Evolutionary conservation across 768 basidiomycete genomes (phyloP), one percentile per base, ranked within the genome.

Genomic region (Rhodosporidiobolus odoratus): DNA sequence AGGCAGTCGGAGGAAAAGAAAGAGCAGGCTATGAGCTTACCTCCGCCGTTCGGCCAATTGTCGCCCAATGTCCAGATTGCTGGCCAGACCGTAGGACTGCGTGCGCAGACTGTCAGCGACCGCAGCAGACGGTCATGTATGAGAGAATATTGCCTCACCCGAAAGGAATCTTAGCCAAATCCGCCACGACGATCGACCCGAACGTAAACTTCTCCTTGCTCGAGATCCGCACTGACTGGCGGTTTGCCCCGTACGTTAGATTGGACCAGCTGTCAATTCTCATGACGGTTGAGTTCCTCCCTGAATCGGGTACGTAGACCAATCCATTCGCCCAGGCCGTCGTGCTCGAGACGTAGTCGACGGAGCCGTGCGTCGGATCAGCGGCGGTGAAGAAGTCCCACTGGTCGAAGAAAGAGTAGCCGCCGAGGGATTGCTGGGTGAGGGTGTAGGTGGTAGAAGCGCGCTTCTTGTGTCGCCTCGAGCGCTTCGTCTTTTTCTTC

Each of bases 321-420:
- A 91, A 84, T 2, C 83, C 83, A 45, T 84, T 81, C 16, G 78
- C 73, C 62, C 79, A 80, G 2, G 89, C 88, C 32, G 85, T 79
- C 3, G 79, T 76, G 75, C 80, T 77, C 40, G 75, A 79, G 69
- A 85, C 81, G 77, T 86, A 91, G 66, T 85, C 83, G 58, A 91
- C 90, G 34, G 80, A 80, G 25, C 90, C 90, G 72, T 85, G 79
- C 0, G 90, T 91, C 5, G 90, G 90, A 79, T 91, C 90, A 17
- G 79, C 21, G 5, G 73, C 79, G 19, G 82, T 82, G 80, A 85
- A 89, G 80, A 88, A 91, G 40, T 86, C 80, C 86, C 87, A 90
- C 53, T 84, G 74, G 58, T 88, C 89, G 75, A n/a, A 75, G 32
- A 62, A 67, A 15, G 60, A 17, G 54, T 56, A 68, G 12, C 69